phyloP scores from a whole-genome alignment of 306 rosid species.

The Hippophae gyantsensis region DNA sequence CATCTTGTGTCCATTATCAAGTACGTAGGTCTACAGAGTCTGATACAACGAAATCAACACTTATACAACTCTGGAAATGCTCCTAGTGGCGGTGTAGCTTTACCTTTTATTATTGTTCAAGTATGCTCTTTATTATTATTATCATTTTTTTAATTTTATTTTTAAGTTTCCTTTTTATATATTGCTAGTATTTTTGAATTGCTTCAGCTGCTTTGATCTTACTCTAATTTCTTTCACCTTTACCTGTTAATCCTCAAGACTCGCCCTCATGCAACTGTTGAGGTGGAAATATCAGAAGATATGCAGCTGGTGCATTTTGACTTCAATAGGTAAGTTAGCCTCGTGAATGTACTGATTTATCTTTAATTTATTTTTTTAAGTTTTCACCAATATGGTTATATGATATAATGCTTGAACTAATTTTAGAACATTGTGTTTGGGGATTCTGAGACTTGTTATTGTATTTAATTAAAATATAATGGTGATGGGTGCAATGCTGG shows the following conservation, averaged over 20 bases:
- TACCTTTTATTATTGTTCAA: conserved; percentile 94
- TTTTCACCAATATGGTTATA: neutral
- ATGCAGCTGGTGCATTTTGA: conserved; percentile 99
- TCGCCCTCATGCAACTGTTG: conserved; percentile 96
- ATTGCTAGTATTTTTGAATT: neutral
- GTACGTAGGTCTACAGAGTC: conserved; percentile 84
- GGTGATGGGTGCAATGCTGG: neutral
- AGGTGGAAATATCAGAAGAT: conserved; percentile 98
- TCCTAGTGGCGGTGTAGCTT: conserved; percentile 89
- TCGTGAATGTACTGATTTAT: neutral
- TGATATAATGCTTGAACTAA: neutral
- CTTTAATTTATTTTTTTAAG: neutral
- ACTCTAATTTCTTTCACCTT: conserved; percentile 5
- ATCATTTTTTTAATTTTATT: conserved; percentile 5
- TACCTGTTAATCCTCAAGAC: conserved; percentile 45
- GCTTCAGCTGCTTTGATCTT: conserved; percentile 6
- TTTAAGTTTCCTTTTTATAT: conserved; percentile 4
- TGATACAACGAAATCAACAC: conserved; percentile 82
- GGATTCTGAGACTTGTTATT: neutral
- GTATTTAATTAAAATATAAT: neutral
- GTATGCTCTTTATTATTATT: conserved; percentile 36
- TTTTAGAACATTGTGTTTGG: neutral
- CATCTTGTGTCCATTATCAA: conserved; percentile 32
- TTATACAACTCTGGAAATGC: conserved; percentile 73
- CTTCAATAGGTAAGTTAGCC: conserved; percentile 66